Evolutionary conservation across 495 filamentous ascomycete species (phyloP), one percentile per base, ranked within the genome.

Genomic region (Penicillium turbatum): DNA sequence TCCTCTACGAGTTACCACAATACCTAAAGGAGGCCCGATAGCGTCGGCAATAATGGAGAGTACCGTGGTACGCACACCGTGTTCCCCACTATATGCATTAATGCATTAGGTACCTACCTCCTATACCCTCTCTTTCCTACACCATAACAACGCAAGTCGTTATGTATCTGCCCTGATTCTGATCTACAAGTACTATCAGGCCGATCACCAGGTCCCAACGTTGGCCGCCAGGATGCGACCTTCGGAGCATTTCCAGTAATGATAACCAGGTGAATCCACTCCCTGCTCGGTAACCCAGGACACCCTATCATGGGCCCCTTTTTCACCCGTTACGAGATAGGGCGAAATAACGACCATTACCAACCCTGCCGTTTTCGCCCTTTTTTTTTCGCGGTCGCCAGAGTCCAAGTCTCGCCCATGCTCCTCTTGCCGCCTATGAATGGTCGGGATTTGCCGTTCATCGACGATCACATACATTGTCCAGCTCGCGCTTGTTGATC

Each of bases 201-300:
- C 30, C 31, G 46, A 41, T 38, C 45, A 53, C 50, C 45, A 39
- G 39, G 32, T 51, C 55, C 55, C 41, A 34, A 48, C 19, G 5
- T 30, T 10, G 26, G 13, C 45, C 53, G 50, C 57, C 52, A 55
- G 46, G 56, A 51, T 45, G 32, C 44, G 53, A 59, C 53, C 37
- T 41, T 56, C 55, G 55, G 58, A 59, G 24, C 61, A 61, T 57
- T 64, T 66, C 40, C 38, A 61, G 63, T 64, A 66, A 59, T 66
- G 63, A 66, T 66, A 62, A 53, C 43, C 61, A 51, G 45, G 34
- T n/a, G 19, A 56, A 50, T 56, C 60, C 60, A 60, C 60, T 45
- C 41, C 31, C 29, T 38, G n/a, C 42, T 42, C 35, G 29, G 29
- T 32, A 32, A 27, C 54, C 38, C 55, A 64, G 61, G 26, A 45